A percentile compares a stretch with the other conserved stretches of the same genome.
These are phyloP conservation scores for Eimeria acervulina DNA, from an alignment of 169 alveolate genomes.

Conservation along the genomic window DNA sequence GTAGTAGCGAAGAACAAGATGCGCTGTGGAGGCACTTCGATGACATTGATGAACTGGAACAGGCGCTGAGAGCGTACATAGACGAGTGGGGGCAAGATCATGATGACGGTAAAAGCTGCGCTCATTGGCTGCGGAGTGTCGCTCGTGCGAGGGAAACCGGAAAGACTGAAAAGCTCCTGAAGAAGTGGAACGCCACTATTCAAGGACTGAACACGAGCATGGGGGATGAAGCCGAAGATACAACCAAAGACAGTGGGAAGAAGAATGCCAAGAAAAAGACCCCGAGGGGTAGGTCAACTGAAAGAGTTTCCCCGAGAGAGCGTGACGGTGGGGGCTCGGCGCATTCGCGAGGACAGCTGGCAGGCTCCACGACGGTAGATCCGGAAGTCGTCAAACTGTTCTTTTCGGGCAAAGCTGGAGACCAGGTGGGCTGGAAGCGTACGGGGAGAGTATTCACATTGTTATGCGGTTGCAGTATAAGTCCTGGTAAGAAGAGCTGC, in stretches of 20 bases:
- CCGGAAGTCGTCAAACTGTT: slow-evolving; percentile 65
- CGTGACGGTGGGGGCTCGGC: not conserved
- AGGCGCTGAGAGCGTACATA: slow-evolving; percentile 57
- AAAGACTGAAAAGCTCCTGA: slow-evolving; percentile 38
- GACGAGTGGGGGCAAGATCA: slow-evolving; percentile 76
- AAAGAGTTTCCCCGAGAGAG: not conserved
- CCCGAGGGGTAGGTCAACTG: slow-evolving; percentile 49
- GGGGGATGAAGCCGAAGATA: slow-evolving; percentile 19
- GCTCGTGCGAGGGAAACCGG: slow-evolving; percentile 61
- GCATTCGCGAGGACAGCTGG: slow-evolving; percentile 13
- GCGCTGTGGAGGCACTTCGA: slow-evolving; percentile 68
- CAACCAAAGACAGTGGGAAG: not conserved
- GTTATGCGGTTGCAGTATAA: not conserved
- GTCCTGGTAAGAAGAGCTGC: not conserved
- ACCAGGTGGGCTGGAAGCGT: slow-evolving; percentile 56
- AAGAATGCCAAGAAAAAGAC: not conserved
- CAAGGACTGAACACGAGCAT: not conserved
- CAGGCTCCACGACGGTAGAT: slow-evolving; percentile 39
- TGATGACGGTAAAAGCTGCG: slow-evolving; percentile 72
- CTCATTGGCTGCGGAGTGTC: slow-evolving; percentile 34
- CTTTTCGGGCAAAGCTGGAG: slow-evolving; percentile 77
- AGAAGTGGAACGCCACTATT: slow-evolving; percentile 68
- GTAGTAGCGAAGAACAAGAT: slow-evolving; percentile 13
- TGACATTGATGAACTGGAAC: slow-evolving; percentile 52
- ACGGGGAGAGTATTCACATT: not conserved